Evolutionary conservation across 768 basidiomycete genomes (phyloP).

Genomic region (Auriscalpium microsporum): DNA sequence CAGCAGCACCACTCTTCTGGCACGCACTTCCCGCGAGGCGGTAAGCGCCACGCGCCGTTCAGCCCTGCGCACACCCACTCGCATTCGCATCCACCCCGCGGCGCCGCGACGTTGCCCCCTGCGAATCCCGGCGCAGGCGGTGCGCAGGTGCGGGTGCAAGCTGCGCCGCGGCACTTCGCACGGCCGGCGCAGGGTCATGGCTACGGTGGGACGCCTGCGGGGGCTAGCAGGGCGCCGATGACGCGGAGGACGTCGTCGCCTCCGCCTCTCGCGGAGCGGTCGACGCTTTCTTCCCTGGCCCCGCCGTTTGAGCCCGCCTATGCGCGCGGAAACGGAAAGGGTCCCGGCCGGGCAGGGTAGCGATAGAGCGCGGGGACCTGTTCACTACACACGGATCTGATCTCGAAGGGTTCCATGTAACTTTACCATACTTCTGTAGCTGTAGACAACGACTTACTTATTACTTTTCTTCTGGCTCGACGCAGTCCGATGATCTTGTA

Average conservation of each 20-base stretch:
- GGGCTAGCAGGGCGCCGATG: not conserved
- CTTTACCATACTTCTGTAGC: not conserved
- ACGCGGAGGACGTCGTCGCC: constrained; percentile 11
- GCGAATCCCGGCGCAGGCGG: not conserved
- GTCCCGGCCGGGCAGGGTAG: not conserved
- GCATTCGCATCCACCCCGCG: not conserved
- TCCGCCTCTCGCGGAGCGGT: constrained; percentile 15
- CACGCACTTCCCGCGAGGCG: not conserved
- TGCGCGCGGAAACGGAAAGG: constrained; percentile 12
- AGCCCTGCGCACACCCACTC: not conserved
- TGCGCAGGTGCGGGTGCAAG: too few relatives aligned
- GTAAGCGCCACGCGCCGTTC: constrained; percentile 7
- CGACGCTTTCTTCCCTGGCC: constrained; percentile 45
- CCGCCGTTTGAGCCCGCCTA: constrained; percentile 44
- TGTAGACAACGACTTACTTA: not conserved
- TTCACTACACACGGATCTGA: not conserved
- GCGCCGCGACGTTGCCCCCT: not conserved
- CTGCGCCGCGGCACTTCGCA: not conserved
- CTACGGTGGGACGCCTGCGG: constrained; percentile 8
- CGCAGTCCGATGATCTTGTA: too few relatives aligned
- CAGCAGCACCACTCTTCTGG: not conserved
- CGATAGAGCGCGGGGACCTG: not conserved
- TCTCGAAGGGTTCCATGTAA: not conserved
- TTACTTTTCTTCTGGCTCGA: too few relatives aligned
- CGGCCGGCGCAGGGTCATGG: not conserved